Conservation (phyloP, 768 basidiomycete species). For the Mycena vitilis region DNA sequence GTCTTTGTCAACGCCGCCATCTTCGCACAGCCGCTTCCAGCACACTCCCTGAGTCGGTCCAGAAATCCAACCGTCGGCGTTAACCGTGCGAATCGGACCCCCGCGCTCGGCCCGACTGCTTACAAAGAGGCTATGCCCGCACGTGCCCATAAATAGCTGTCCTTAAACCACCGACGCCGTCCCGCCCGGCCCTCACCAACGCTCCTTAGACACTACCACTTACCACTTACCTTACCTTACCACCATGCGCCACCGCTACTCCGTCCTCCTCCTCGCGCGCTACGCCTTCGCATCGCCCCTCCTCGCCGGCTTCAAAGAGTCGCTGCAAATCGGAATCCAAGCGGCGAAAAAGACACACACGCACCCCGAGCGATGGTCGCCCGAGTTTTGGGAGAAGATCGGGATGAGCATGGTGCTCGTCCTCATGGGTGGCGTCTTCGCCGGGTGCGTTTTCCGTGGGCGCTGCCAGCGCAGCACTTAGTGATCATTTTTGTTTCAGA, state of each 20-base stretch:
- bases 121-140: too few relatives aligned
- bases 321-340: conserved; percentile 7
- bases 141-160: too few relatives aligned
- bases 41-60: too few relatives aligned
- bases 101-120: too few relatives aligned
- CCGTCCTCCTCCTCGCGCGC: not conserved
- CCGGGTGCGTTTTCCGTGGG: conserved; percentile 69
- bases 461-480: conserved; percentile 59
- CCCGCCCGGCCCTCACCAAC: too few relatives aligned
- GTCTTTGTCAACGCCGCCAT: too few relatives aligned
- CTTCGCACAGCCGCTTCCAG: too few relatives aligned
- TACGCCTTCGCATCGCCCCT: not conserved
- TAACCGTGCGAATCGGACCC: too few relatives aligned
- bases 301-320: not conserved
- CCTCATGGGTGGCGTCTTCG: conserved; percentile 89
- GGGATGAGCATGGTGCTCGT: conserved; percentile 76
- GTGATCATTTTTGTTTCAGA: conserved; percentile 49
- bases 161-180: too few relatives aligned
- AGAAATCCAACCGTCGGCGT: too few relatives aligned
- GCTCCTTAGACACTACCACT: too few relatives aligned
- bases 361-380: conserved; percentile 29
- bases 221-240: too few relatives aligned
- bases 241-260: not conserved
- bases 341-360: conserved; percentile 16
- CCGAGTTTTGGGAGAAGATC: conserved; percentile 78